phyloP scores from a whole-genome alignment of 1,139 yeast species.

The Wickerhamomyces sp. region DNA sequence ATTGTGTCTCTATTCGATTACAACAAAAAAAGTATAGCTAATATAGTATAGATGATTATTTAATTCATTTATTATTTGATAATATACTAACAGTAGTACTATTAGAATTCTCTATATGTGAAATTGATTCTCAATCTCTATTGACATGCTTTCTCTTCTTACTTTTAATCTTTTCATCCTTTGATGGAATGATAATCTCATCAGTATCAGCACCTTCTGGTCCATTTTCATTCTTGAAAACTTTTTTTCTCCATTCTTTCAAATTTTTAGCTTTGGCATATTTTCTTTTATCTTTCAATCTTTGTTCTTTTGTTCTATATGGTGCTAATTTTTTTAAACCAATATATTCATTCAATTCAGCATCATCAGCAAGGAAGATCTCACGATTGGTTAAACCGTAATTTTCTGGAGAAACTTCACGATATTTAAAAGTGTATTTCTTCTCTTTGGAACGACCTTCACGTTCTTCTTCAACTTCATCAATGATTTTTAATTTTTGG shows the following conservation, averaged over 20 bases:
- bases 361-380: conserved; percentile 85
- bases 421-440: conserved; percentile 62
- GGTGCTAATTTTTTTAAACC: conserved; percentile 94
- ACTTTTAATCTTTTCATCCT: conserved; percentile 3
- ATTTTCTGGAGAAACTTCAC: conserved; percentile 94
- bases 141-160: conserved; percentile 12
- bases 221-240: conserved; percentile 64
- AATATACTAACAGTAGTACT: no score
- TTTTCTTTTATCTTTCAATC: conserved; percentile 76
- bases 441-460: conserved; percentile 43
- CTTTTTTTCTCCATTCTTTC: conserved; percentile 86
- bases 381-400: conserved; percentile 86
- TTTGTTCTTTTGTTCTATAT: conserved; percentile 71
- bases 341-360: conserved; percentile 73
- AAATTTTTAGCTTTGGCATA: conserved; percentile 77
- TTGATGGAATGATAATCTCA: conserved; percentile 36
- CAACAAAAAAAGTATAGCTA: no score
- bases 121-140: not conserved
- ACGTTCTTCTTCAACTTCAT: conserved; percentile 61
- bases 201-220: conserved; percentile 36
- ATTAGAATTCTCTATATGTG: no score
- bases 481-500: conserved; percentile 42
- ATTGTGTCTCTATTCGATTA: no score
- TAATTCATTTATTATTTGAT: no score
- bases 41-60: no score